phyloP scores from a whole-genome alignment of 2,329 filamentous ascomycete genomes.

The Verticillium albo-atrum region DNA sequence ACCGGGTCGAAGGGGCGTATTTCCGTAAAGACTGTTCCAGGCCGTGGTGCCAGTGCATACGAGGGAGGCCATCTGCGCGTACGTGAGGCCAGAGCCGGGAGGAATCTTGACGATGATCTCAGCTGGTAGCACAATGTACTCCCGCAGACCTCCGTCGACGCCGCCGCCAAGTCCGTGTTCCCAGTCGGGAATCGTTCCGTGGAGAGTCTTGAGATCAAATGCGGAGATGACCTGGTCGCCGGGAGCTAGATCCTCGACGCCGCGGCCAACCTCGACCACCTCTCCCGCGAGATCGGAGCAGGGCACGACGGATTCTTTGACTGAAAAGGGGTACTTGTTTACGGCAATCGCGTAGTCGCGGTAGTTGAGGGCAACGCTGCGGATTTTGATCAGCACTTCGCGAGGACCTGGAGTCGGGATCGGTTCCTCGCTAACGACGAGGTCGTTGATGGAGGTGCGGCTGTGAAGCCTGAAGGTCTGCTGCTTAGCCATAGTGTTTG shows the following conservation, averaged over 20 bases:
- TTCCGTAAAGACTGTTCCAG: conserved; percentile 43
- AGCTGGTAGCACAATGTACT: conserved; percentile 36
- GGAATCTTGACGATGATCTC: conserved; percentile 34
- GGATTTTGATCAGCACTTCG: conserved; percentile 24
- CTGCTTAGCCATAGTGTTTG: too few species aligned
- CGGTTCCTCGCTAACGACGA: too few species aligned
- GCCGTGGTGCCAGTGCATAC: conserved; percentile 40
- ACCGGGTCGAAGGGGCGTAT: conserved; percentile 30
- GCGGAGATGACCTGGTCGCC: conserved; percentile 26
- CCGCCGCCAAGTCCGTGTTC: conserved; percentile 20
- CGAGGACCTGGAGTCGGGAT: not conserved
- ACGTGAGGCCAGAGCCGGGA: conserved; percentile 24
- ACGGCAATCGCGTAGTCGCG: conserved; percentile 25
- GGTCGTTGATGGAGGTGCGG: too few species aligned
- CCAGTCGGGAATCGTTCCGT: conserved; percentile 17
- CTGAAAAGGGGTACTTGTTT: conserved; percentile 21
- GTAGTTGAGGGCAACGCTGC: conserved; percentile 26
- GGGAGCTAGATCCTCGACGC: conserved; percentile 17
- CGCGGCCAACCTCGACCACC: conserved; percentile 22
- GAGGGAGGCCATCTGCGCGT: conserved; percentile 30
- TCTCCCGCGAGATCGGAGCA: conserved; percentile 30
- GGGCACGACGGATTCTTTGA: conserved; percentile 27
- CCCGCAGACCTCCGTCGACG: conserved; percentile 32
- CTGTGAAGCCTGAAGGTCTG: too few species aligned
- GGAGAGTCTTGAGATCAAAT: conserved; percentile 17